A percentile compares a stretch with the other conserved stretches of the same genome.
Evolutionary conservation across 83 land plant species (phyloP).

Genomic region (Picea abies): DNA sequence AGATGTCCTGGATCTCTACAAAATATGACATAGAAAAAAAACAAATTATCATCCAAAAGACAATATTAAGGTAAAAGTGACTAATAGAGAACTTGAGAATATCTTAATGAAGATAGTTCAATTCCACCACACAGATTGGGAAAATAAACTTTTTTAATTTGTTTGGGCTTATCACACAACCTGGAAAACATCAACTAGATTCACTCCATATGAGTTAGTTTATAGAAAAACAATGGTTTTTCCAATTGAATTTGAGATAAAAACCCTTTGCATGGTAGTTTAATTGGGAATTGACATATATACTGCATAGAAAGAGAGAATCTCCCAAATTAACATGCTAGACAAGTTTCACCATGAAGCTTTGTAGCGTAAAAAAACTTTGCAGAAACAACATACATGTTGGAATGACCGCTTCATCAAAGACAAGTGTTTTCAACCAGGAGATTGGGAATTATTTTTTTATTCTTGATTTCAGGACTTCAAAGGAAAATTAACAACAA

Average conservation of each 20-base stretch:
- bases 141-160: neutral
- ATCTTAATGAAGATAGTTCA: neutral
- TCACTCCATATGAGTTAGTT: neutral
- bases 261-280: neutral
- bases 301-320: neutral
- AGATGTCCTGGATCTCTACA: no score
- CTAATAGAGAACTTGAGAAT: neutral
- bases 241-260: neutral
- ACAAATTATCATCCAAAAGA: no score
- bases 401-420: neutral
- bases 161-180: neutral
- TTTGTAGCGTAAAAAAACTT: neutral
- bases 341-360: neutral
- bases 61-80: no score
- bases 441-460: neutral
- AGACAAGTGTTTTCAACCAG: no score
- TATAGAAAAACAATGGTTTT: neutral
- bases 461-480: neutral
- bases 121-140: neutral
- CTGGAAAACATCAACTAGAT: neutral
- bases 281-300: neutral
- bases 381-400: neutral
- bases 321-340: neutral
- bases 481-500: no score
- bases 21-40: no score